Evolutionary conservation across 306 rosid species (phyloP).

Genomic region (Acacia acuminata): DNA sequence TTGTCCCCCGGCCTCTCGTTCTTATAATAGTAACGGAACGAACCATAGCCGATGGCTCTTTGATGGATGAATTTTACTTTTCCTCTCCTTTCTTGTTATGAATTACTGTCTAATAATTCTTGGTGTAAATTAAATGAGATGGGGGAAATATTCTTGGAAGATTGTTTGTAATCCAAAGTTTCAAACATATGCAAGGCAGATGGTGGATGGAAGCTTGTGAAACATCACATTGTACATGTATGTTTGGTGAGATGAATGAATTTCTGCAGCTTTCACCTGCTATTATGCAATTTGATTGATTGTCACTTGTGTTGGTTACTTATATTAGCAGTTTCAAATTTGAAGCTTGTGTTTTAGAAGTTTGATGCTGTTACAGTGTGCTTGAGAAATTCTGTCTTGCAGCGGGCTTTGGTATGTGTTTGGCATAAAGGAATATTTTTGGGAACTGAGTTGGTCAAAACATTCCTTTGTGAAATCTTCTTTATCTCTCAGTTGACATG

Average conservation of each 20-base stretch:
- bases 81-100: neutral
- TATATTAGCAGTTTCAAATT: neutral
- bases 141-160: neutral
- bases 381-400: neutral
- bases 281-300: neutral
- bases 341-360: neutral
- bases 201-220: neutral
- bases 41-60: conserved; percentile 34
- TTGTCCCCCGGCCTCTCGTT: too few relatives aligned
- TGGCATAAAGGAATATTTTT: neutral
- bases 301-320: neutral
- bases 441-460: neutral
- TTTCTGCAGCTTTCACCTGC: neutral
- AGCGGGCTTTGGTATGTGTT: neutral
- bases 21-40: conserved; percentile 31
- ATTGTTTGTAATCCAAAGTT: neutral
- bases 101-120: neutral
- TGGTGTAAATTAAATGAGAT: conserved; percentile 6
- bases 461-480: neutral
- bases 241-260: neutral
- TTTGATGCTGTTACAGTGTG: neutral
- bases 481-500: too few relatives aligned
- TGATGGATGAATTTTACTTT: conserved; percentile 23
- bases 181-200: neutral
- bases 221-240: neutral